phyloP scores from a whole-genome alignment of 2,329 filamentous ascomycete genomes.

The Aspergillus sp. region DNA sequence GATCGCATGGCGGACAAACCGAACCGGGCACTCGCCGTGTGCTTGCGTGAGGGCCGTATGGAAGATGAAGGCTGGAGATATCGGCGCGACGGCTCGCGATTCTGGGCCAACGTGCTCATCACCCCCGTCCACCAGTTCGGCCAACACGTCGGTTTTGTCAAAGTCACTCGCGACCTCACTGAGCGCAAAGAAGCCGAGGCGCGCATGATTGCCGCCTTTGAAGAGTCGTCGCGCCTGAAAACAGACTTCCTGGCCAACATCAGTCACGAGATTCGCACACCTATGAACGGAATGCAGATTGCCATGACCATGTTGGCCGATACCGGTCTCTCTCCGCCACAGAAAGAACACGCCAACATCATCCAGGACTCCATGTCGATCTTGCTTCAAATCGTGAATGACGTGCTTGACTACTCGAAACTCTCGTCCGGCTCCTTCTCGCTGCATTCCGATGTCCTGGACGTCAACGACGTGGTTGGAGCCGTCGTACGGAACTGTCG shows the following conservation, averaged over 20 bases:
- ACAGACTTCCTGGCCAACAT: conserved; percentile 67
- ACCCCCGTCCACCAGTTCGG: conserved; percentile 59
- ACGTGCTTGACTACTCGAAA: conserved; percentile 70
- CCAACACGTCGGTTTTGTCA: conserved; percentile 61
- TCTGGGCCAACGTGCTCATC: conserved; percentile 66
- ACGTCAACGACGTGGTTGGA: conserved; percentile 49
- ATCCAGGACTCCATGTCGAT: conserved; percentile 64
- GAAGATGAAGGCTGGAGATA: conserved; percentile 66
- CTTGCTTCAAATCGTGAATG: conserved; percentile 66
- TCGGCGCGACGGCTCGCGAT: conserved; percentile 61
- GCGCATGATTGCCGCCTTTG: conserved; percentile 61
- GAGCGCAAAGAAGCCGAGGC: conserved; percentile 60
- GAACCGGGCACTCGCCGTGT: conserved; percentile 55
- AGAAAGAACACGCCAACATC: conserved; percentile 61
- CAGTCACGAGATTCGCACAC: conserved; percentile 67
- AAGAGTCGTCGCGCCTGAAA: conserved; percentile 67
- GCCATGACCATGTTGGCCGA: conserved; percentile 63
- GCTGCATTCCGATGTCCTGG: conserved; percentile 58
- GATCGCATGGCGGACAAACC: conserved; percentile 58
- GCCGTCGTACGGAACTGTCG: conserved; percentile 58
- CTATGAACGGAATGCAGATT: conserved; percentile 66
- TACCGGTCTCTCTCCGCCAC: conserved; percentile 57
- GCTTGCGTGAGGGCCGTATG: conserved; percentile 59
- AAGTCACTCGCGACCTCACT: conserved; percentile 63
- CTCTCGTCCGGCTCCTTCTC: conserved; percentile 64